A percentile compares a stretch with the other conserved stretches of the same genome.
Conservation (phyloP, 176 grass and related monocot genomes). For the Metroxylon sagu region DNA sequence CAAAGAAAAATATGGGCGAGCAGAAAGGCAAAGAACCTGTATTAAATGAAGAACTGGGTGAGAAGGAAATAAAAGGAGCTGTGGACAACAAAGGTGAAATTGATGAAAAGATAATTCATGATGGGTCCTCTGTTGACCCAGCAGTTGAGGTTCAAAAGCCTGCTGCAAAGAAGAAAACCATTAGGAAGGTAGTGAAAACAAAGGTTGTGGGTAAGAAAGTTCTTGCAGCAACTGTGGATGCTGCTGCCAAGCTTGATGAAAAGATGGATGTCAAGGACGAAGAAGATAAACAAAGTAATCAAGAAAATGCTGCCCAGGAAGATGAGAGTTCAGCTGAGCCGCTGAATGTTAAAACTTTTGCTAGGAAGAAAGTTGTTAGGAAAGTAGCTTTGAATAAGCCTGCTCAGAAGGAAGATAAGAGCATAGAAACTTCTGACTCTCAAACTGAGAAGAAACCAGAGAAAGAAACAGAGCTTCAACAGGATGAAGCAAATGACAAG, state of each 20-base stretch:
- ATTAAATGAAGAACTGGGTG: slow-evolving; percentile 15
- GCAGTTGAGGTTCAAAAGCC: slow-evolving; percentile 42
- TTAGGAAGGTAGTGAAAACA: slow-evolving; percentile 85
- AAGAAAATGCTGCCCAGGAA: not conserved
- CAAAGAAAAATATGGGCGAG: slow-evolving; percentile 18
- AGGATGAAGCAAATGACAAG: slow-evolving; percentile 24
- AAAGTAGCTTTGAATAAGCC: slow-evolving; percentile 17
- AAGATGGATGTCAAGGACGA: not conserved
- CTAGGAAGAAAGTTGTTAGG: slow-evolving; percentile 6
- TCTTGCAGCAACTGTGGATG: slow-evolving; percentile 25
- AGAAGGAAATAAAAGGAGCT: slow-evolving; percentile 21
- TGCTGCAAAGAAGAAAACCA: slow-evolving; percentile 64
- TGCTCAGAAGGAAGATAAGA: slow-evolving; percentile 22
- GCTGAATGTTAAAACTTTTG: not conserved
- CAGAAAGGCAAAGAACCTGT: slow-evolving; percentile 11
- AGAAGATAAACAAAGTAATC: too few species aligned
- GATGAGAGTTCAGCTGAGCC: slow-evolving; percentile 15
- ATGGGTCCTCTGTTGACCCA: slow-evolving; percentile 28
- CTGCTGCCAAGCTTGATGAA: slow-evolving; percentile 9
- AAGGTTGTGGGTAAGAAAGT: slow-evolving; percentile 45
- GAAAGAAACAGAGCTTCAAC: slow-evolving; percentile 12
- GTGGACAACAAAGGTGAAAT: not conserved
- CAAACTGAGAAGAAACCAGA: slow-evolving; percentile 31
- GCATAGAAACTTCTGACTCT: slow-evolving; percentile 19
- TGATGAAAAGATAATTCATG: slow-evolving; percentile 20